A percentile compares a stretch with the other conserved stretches of the same genome.
Conservation (phyloP, 345 rosid genomes). For the Eutrema heterophyllum region DNA sequence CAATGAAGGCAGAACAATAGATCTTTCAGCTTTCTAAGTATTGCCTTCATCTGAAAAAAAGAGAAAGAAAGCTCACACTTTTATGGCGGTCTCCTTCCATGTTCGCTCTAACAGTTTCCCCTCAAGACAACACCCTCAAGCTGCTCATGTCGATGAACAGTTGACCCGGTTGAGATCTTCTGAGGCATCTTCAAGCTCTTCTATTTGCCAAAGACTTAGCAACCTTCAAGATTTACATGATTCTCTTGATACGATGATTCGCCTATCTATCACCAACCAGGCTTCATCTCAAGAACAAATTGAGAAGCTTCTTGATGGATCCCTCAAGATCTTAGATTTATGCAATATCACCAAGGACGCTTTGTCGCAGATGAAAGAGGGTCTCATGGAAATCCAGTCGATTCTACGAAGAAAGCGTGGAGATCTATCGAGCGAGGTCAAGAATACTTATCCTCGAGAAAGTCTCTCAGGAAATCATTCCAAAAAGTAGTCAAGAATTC, state of each 20-base stretch:
- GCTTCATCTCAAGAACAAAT: conserved; percentile 28
- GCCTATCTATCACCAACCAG: conserved; percentile 26
- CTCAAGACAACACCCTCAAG: conserved; percentile 31
- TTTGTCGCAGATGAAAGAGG: conserved; percentile 24
- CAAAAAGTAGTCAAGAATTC: conserved; percentile 15
- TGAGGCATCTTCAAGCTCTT: conserved; percentile 19
- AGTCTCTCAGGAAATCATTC: conserved; percentile 16
- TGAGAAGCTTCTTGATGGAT: conserved; percentile 30
- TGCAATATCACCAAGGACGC: conserved; percentile 27
- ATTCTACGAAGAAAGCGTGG: conserved; percentile 21
- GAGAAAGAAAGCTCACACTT: background rate
- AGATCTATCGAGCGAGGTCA: background rate
- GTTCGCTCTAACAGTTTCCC: conserved; percentile 42
- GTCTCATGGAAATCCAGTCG: conserved; percentile 28
- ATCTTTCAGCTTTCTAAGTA: background rate
- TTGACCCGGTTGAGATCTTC: conserved; percentile 29
- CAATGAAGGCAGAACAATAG: background rate
- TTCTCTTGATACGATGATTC: conserved; percentile 23
- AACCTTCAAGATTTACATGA: conserved; percentile 32
- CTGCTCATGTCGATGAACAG: conserved; percentile 29
- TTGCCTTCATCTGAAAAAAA: background rate
- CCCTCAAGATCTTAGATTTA: conserved; percentile 29
- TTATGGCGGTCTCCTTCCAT: conserved; percentile 32
- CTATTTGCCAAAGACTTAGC: conserved; percentile 1
- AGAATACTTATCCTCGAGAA: conserved; percentile 26